Evolutionary conservation across 306 rosid genomes (phyloP), one percentile per base, ranked within the genome.

Genomic region (Canavalia ensiformis): DNA sequence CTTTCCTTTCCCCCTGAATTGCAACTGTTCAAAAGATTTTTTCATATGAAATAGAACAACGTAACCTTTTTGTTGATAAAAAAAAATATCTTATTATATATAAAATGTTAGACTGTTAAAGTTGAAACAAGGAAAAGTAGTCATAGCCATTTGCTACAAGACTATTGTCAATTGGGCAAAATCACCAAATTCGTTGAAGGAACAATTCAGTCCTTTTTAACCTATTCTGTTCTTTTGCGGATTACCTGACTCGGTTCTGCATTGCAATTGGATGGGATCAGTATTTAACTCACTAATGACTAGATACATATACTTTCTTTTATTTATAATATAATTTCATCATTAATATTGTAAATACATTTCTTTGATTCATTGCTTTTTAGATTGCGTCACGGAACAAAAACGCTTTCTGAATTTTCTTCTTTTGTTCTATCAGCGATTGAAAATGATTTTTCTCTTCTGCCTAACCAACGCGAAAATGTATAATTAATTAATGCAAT

Each of bases 361-460:
- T 52, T 52, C 39, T 29, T 72, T 28, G 29, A 37, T 49, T 71
- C 29, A 25, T 58, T 57, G 52, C 52, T 34, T 70, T 35, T 60
- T 71, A 7, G 72, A 58, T 80, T 59, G 64, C 78, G 83, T 71
- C 64, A 80, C 78, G 65, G 59, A 75, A 75, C 57, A 0, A 47
- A 75, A 59, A n/a, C 25, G 31, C 70, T 29, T 74, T 42, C 35
- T 46, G 34, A 75, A 59, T 58, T 58, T 59, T 59, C 47, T 31
- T 42, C 13, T 74, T 74, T 46, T 42, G 42, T 29, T 57, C 63
- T 30, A 74, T 29, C 39, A n/a, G 8, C 78, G 0, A 11, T 41
- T 57, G 56, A 28, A 29, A 57, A 41, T 72, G 7, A 28, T 56
- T 73, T 41, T 72, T 34, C 52, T 52, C 50, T 64, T 13, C n/a